Base-by-base conservation (phyloP, 768 basidiomycete species). In the Suillus americanus region DNA sequence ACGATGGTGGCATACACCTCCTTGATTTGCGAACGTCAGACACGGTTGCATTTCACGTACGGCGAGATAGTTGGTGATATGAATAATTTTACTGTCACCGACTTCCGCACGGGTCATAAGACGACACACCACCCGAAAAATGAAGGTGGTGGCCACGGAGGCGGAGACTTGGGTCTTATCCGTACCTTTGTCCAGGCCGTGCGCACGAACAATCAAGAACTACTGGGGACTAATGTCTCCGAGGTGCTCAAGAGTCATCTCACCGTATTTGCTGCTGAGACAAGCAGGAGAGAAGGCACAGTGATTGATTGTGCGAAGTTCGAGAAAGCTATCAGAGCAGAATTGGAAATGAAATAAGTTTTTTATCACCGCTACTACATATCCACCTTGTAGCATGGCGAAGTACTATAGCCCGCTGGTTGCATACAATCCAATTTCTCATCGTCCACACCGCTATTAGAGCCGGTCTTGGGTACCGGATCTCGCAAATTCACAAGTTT, bases 61-160 rank as follows among this genome's bases (percentile, higher is more conserved):
- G 94, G 94, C 5, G 94, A 95, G 77, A 88, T 96, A 60, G 82
- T 95, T n/a, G 94, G 94, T 33, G 86, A 96, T 74, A 93, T 93
- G 92, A 75, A 64, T 18, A 82, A 77, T 13, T 94, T 91, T 71
- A 91, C 87, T 16, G 86, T 92, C 23, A 89, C 86, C 25, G 87
- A 95, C 77, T 96, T 95, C 78, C 82, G 86, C 62, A 86, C 84
- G 50, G 76, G 80, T 28, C 66, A 65, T 48, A 80, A 76, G 57
- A 86, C 77, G 53, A 74, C 66, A 3, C 79, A 84, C 72, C 70
- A 68, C 16, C 92, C 92, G 1, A 72, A 68, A 41, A 75, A 77
- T 46, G 85, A 89, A 56, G 88, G 88, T 1, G 89, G 90, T 16
- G 87, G 88, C 1, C 94, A 95, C 69, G 94, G 93, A 20, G 94